Evolutionary conservation across 305 asterid species (phyloP).

Genomic region (Solanum hybrid): DNA sequence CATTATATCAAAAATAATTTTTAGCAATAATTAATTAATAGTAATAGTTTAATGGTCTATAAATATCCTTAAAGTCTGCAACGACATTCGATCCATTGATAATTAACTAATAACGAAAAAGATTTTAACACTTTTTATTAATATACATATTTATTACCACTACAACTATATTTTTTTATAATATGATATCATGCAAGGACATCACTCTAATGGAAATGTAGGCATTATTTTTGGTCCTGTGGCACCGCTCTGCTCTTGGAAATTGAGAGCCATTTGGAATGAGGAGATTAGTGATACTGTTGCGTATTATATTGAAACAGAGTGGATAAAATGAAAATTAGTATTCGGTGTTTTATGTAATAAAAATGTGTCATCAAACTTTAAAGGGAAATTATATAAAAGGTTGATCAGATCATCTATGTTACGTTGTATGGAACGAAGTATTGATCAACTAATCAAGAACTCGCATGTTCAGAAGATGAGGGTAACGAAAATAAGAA

Average conservation of each 20-base stretch:
- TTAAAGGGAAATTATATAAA: too few species aligned
- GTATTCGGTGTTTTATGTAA: not conserved
- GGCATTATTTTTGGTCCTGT: not conserved
- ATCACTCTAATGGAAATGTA: not conserved
- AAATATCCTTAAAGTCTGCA: accelerated
- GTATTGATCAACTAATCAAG: too few species aligned
- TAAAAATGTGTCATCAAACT: not conserved
- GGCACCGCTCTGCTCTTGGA: not conserved
- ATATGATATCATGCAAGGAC: not conserved
- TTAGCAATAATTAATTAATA: too few species aligned
- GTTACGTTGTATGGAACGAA: not conserved
- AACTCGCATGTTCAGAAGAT: not conserved
- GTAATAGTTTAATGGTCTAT: accelerated
- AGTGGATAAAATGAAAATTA: not conserved
- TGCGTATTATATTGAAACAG: not conserved
- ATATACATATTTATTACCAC: not conserved
- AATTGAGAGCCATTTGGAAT: not conserved
- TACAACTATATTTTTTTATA: too few species aligned
- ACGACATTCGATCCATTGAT: too few species aligned
- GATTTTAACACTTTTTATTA: too few species aligned
- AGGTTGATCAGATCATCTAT: not conserved
- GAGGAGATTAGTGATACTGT: not conserved
- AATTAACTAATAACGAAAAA: too few species aligned
- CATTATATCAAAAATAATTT: too few species aligned
- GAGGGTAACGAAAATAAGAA: not conserved